Percentiles rank a stretch among this genome's conserved stretches.
These are phyloP conservation scores for Fusarium napiforme DNA, from an alignment of 2,329 filamentous ascomycete species.

Conservation along the genomic window DNA sequence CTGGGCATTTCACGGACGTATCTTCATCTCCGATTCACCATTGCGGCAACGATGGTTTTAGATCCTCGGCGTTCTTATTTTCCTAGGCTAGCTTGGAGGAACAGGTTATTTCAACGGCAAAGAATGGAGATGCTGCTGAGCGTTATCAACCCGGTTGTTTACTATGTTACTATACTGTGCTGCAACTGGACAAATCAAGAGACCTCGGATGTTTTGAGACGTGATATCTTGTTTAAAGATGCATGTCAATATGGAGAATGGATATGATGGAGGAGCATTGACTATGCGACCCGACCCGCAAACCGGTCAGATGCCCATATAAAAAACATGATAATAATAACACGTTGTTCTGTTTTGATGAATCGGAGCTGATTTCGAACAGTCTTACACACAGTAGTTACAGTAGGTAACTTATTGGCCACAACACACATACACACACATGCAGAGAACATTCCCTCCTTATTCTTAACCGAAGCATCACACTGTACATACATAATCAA, in stretches of 20 bases:
- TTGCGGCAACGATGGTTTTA: slow-evolving; percentile 8
- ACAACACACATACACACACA: neutral
- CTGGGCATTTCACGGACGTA: slow-evolving; percentile 12
- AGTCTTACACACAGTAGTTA: neutral
- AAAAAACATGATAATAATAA: slow-evolving; percentile 14
- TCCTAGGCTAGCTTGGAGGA: neutral
- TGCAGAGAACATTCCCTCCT: neutral
- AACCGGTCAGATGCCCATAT: slow-evolving; percentile 14
- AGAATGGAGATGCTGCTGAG: neutral
- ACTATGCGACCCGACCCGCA: neutral
- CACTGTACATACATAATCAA: neutral
- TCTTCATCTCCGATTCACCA: neutral
- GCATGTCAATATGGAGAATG: slow-evolving; percentile 22
- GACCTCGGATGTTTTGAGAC: slow-evolving; percentile 3
- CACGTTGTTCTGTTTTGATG: neutral
- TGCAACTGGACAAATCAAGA: neutral
- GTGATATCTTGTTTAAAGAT: slow-evolving; percentile 5
- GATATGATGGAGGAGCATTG: neutral
- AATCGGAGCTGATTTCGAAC: neutral
- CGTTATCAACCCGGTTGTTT: neutral
- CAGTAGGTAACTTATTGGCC: neutral
- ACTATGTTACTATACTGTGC: neutral
- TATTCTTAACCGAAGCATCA: neutral
- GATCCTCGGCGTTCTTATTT: slow-evolving; percentile 2
- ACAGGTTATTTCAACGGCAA: neutral